Base-by-base conservation (phyloP, 1,284 basidiomycete species). In the Microbotryum violaceum region DNA sequence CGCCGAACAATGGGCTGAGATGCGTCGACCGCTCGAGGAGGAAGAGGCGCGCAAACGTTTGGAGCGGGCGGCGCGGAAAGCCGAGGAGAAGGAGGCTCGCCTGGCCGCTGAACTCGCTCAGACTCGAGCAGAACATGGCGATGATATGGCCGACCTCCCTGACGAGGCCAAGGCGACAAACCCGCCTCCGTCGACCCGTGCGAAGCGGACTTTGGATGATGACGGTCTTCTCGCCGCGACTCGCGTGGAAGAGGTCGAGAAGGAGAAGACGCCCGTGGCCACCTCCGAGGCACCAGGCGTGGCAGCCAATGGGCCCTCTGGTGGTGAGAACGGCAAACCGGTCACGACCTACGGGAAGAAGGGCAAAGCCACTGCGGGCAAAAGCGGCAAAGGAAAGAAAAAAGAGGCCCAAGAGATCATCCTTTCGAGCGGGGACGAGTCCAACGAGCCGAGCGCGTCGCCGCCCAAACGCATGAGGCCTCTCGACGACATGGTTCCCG, bases 1-100 rank as follows among this genome's bases (percentile, higher is more conserved):
- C n/a, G 49, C 48, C 25, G 25, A 49, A 12, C 46, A 37, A 25
- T 65, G 70, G 52, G 74, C 72, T 48, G 71, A 73, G 33, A 71
- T 70, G 20, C 57, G 55, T 33, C 44, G 54, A 42, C 60, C 61
- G 44, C 66, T 71, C 29, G 68, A 72, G 6, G 68, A 63, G 56
- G 61, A 70, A 60, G 63, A 68, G 16, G 67, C 69, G 61, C 64
- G 68, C 54, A 70, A 73, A 9, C 67, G 64, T 21, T 66, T 72
- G 54, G 63, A 71, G 55, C 66, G 68, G 16, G 68, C 70, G 49
- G 60, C 68, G 54, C 68, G 69, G 54, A 58, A 65, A 56, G 50
- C 33, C 10, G 53, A 56, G 56, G 33, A 49, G 51, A 23, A 23
- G 52, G 49, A 42, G 9, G n/a, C 47, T 23, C 14, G n/a, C 9